Conservation (phyloP, 768 basidiomycete species). For the Xanthoconium stramineum region DNA sequence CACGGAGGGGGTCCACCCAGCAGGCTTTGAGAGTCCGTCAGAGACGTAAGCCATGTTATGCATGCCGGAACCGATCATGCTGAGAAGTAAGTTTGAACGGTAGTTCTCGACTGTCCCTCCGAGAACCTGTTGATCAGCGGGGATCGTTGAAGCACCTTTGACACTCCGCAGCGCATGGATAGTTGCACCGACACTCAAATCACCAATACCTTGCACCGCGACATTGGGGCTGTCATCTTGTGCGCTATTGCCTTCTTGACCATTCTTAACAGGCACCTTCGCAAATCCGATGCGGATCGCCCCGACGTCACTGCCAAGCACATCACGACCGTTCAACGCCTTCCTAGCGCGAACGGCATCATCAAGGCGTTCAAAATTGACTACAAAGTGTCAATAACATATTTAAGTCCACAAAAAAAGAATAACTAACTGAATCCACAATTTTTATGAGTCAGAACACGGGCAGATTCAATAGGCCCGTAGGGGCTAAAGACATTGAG, state of each 20-base stretch:
- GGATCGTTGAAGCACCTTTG: slow-evolving; percentile 89
- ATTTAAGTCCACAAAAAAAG: neutral
- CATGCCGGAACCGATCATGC: slow-evolving; percentile 78
- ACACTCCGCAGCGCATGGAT: slow-evolving; percentile 84
- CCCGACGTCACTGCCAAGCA: slow-evolving; percentile 94
- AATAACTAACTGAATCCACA: slow-evolving; percentile 78
- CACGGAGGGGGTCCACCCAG: slow-evolving; percentile 68
- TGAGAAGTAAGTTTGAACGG: slow-evolving; percentile 83
- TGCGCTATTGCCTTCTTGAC: slow-evolving; percentile 56
- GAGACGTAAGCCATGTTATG: slow-evolving; percentile 54
- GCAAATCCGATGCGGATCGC: slow-evolving; percentile 97
- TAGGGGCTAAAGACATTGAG: slow-evolving; percentile 96
- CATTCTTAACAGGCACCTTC: slow-evolving; percentile 90
- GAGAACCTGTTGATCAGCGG: slow-evolving; percentile 90
- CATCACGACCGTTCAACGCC: slow-evolving; percentile 92
- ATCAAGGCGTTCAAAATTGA: slow-evolving; percentile 97
- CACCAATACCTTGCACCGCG: slow-evolving; percentile 78
- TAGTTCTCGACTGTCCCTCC: slow-evolving; percentile 94
- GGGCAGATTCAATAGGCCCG: slow-evolving; percentile 94
- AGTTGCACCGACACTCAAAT: slow-evolving; percentile 81
- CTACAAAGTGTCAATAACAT: slow-evolving; percentile 33
- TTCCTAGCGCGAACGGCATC: slow-evolving; percentile 96
- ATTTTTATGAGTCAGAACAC: slow-evolving; percentile 96
- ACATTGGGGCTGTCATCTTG: slow-evolving; percentile 63
- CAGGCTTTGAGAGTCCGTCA: slow-evolving; percentile 58